Conservation (phyloP, 2,329 filamentous ascomycete genomes). For the Claviceps citrina region DNA sequence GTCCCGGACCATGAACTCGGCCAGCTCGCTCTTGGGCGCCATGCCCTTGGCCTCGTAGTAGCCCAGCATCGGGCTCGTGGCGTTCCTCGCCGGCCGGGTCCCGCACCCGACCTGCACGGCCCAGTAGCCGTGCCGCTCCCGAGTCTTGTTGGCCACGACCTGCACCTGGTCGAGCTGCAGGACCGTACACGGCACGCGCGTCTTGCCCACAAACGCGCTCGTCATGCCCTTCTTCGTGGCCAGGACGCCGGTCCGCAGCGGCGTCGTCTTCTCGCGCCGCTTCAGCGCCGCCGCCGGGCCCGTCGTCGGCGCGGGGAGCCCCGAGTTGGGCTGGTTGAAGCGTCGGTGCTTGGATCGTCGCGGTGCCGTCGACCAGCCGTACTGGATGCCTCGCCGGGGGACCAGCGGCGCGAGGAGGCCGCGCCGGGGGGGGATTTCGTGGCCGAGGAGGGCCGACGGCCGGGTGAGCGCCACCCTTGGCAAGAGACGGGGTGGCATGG, state of each 20-base stretch:
- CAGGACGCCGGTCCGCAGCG: slow-evolving; percentile 63
- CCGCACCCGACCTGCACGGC: slow-evolving; percentile 82
- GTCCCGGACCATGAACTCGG: slow-evolving; percentile 73
- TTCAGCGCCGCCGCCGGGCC: slow-evolving; percentile 45
- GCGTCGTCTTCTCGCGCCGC: slow-evolving; percentile 43
- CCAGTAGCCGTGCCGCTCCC: slow-evolving; percentile 72
- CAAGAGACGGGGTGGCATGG: slow-evolving; percentile 31
- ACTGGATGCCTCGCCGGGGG: slow-evolving; percentile 34
- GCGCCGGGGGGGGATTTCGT: slow-evolving; percentile 16
- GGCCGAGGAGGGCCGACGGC: slow-evolving; percentile 16
- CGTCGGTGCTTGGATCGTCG: slow-evolving; percentile 36
- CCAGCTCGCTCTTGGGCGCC: slow-evolving; percentile 67
- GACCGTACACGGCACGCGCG: slow-evolving; percentile 73
- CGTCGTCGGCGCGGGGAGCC: slow-evolving; percentile 39
- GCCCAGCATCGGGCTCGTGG: slow-evolving; percentile 69
- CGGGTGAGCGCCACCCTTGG: slow-evolving; percentile 28
- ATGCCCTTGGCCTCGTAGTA: slow-evolving; percentile 75
- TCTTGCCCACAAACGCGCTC: slow-evolving; percentile 66
- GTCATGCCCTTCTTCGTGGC: slow-evolving; percentile 95
- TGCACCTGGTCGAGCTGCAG: slow-evolving; percentile 87
- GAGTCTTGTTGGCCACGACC: slow-evolving; percentile 75
- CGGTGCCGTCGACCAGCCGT: slow-evolving; percentile 45
- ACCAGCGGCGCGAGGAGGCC: slow-evolving; percentile 32
- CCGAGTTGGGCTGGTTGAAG: slow-evolving; percentile 44
- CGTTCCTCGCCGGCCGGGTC: slow-evolving; percentile 55